Evolutionary conservation across 2,329 filamentous ascomycete species (phyloP), one percentile per base, ranked within the genome.

Genomic region (Aspergillus fructus): DNA sequence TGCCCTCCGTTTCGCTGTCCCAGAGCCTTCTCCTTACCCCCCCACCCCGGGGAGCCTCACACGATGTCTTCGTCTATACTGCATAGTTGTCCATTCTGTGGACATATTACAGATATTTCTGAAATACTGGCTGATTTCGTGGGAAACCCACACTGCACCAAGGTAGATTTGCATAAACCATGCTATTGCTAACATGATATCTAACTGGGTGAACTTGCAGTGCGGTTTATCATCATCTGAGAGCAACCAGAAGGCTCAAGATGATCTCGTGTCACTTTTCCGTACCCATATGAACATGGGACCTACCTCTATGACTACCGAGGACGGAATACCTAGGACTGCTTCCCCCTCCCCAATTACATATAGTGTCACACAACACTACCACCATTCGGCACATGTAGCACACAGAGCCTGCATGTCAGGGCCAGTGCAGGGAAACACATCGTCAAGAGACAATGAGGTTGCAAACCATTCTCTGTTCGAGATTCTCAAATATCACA

Each of bases 191-290:
- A 55, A 64, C 64, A 56, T 46, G 52, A 52, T 55, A 37, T 49
- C 64, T 68, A 61, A 72, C 62, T 23, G 37, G 17, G 34, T n/a
- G 47, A 23, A 42, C 45, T 49, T 64, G 46, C 64, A 78, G 76
- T 77, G 75, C 62, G 74, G 76, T n/a, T 63, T 78, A 51, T 76
- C 75, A 34, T 71, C 68, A 33, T 70, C 68, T 4, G 75, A 77
- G 64, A 67, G 71, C 69, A 80, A 76, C 61, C 83, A 84, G 78
- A 85, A 89, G 74, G 83, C 86, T 67, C 87, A 93, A 71, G 90
- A 96, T 62, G 92, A 96, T 65, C 87, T 96, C 37, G 84, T 88
- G n/a, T 79, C 84, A 58, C 86, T 96, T 67, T 92, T 96, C 74
- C 83, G 89, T 51, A 86, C 85, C 64, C 89, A 90, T 71, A 83